Evolutionary conservation across 2,329 filamentous ascomycete genomes (phyloP).

Genomic region (Cryoendolithus antarcticus): DNA sequence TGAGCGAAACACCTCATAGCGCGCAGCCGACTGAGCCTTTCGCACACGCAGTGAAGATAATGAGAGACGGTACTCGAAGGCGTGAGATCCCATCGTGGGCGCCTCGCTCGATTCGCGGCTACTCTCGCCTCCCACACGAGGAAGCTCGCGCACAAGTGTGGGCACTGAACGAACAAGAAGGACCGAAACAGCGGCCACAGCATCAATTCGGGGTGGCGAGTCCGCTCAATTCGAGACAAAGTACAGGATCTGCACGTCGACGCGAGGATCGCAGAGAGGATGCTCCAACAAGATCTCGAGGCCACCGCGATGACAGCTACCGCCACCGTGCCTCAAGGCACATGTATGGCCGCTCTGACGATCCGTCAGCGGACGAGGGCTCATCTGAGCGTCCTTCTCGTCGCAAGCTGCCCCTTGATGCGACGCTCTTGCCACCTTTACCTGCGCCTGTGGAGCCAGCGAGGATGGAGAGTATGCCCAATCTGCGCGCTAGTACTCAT

Average conservation of each 20-base stretch:
- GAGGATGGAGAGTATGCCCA: constrained; percentile 4
- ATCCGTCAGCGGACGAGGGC: no score
- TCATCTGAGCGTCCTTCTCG: no score
- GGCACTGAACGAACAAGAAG: neutral
- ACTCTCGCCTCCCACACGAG: constrained; percentile 1
- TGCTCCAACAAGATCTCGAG: no score
- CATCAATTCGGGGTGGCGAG: no score
- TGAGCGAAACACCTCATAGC: no score
- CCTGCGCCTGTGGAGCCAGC: constrained; percentile 3
- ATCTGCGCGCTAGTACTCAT: constrained; percentile 5
- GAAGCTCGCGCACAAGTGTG: constrained; percentile 1
- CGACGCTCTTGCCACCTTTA: constrained; percentile 2
- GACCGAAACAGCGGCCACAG: no score
- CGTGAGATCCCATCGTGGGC: constrained; percentile 1
- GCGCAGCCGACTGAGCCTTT: neutral
- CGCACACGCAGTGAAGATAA: neutral
- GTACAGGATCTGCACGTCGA: no score
- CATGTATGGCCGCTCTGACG: no score
- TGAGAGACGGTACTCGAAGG: neutral
- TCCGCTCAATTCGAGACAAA: no score
- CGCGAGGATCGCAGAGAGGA: no score
- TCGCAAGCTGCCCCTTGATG: constrained; percentile 4
- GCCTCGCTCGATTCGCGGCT: constrained; percentile 1
- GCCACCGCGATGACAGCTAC: no score
- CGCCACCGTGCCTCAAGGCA: no score